phyloP scores from a whole-genome alignment of 2,329 filamentous ascomycete species.

The Colletotrichum sansevieriae region DNA sequence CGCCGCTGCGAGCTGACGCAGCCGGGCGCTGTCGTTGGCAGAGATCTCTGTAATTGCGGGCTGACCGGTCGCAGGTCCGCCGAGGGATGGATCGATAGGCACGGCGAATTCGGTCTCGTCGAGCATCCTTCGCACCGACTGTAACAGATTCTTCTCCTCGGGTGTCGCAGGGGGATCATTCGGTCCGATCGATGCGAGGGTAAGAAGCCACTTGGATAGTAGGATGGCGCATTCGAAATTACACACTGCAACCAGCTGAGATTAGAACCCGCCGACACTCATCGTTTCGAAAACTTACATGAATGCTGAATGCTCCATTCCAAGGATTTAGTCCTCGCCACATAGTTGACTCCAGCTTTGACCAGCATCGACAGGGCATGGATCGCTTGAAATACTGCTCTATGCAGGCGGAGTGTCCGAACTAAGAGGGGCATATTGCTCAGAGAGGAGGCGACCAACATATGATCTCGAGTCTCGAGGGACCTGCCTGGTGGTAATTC shows the following conservation, averaged over 20 bases:
- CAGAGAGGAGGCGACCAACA: slow-evolving; percentile 71
- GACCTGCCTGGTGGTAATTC: slow-evolving; percentile 73
- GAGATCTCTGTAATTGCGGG: slow-evolving; percentile 57
- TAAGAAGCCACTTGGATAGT: slow-evolving; percentile 72
- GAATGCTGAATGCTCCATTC: slow-evolving; percentile 75
- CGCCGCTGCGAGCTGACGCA: slow-evolving; percentile 68
- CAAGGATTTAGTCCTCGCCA: slow-evolving; percentile 70
- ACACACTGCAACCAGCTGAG: slow-evolving; percentile 58
- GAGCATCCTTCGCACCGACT: slow-evolving; percentile 69
- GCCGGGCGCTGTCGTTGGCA: slow-evolving; percentile 62
- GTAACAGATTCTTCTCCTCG: slow-evolving; percentile 68
- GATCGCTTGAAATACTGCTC: slow-evolving; percentile 76
- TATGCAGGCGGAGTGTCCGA: slow-evolving; percentile 70
- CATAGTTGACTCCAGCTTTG: slow-evolving; percentile 73
- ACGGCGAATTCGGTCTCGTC: slow-evolving; percentile 74
- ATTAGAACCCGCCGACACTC: slow-evolving; percentile 41
- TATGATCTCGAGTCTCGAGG: slow-evolving; percentile 74
- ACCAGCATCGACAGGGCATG: slow-evolving; percentile 77
- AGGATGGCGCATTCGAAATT: slow-evolving; percentile 73
- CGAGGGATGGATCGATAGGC: slow-evolving; percentile 68
- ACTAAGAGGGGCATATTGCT: slow-evolving; percentile 69
- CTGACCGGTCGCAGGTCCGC: slow-evolving; percentile 54
- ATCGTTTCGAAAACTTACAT: slow-evolving; percentile 56
- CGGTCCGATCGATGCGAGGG: slow-evolving; percentile 64
- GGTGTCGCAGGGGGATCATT: slow-evolving; percentile 62